phyloP scores from a whole-genome alignment of 2,329 filamentous ascomycete species.

The Trichophyton benhamiae region DNA sequence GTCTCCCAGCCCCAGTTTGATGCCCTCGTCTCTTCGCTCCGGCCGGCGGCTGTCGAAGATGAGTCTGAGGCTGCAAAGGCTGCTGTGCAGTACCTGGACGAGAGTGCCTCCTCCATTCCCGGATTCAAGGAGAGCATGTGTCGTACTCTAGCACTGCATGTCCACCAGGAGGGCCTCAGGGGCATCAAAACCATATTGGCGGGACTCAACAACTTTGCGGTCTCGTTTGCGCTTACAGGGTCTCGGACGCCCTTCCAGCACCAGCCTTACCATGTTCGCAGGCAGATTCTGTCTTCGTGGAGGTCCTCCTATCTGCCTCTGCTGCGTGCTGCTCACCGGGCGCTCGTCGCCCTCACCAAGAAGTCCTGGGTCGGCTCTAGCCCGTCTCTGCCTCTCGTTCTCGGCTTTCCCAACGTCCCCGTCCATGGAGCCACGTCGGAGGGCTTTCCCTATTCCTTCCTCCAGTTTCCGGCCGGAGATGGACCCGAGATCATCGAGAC shows the following conservation, averaged over 20 bases:
- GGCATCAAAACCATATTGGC: constrained; percentile 42
- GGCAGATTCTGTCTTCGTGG: constrained; percentile 44
- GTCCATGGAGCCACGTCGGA: constrained; percentile 38
- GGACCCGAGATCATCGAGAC: constrained; percentile 53
- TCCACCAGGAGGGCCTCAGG: constrained; percentile 38
- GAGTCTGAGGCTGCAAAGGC: constrained; percentile 25
- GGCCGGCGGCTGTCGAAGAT: constrained; percentile 16
- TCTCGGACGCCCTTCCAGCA: constrained; percentile 42
- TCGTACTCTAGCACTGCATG: constrained; percentile 37
- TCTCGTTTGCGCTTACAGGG: constrained; percentile 47
- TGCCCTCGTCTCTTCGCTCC: constrained; percentile 11
- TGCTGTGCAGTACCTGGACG: constrained; percentile 36
- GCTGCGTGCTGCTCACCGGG: constrained; percentile 39
- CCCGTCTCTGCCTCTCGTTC: constrained; percentile 37
- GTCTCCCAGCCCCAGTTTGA: constrained; percentile 20
- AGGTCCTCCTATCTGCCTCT: constrained; percentile 40
- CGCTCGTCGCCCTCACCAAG: constrained; percentile 39
- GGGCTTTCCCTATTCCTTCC: constrained; percentile 44
- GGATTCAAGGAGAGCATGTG: constrained; percentile 39
- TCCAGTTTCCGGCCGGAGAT: constrained; percentile 44
- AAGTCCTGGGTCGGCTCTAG: constrained; percentile 43
- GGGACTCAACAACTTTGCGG: constrained; percentile 43
- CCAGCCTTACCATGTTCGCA: constrained; percentile 43
- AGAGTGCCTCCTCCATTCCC: constrained; percentile 37
- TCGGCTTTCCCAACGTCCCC: constrained; percentile 45